These are phyloP conservation scores for Alternaria triticimaculans DNA, from an alignment of 2,329 filamentous ascomycete genomes.

Conservation along the genomic window DNA sequence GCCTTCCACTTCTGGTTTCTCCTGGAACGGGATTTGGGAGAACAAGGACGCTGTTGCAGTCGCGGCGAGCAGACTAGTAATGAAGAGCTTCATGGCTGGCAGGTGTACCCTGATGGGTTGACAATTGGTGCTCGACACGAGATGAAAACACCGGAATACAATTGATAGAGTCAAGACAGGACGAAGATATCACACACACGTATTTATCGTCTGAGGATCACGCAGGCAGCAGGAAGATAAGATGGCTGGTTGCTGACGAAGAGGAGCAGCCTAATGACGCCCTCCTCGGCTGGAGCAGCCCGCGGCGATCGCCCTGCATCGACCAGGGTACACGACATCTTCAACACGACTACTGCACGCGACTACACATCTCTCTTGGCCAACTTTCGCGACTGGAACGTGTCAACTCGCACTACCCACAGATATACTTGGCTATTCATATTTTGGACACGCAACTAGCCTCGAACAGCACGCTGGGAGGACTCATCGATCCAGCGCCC, in stretches of 20 bases:
- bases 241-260: not conserved
- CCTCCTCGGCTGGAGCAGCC: conserved; percentile 9
- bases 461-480: not conserved
- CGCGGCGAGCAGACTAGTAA: conserved; percentile 14
- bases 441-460: not conserved
- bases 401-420: conserved; percentile 3
- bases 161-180: not conserved
- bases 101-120: conserved; percentile 4
- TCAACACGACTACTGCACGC: conserved; percentile 11
- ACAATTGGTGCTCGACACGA: not conserved
- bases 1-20: conserved; percentile 33
- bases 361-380: not conserved
- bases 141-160: not conserved
- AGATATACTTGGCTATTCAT: not conserved
- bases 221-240: not conserved
- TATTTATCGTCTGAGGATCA: not conserved
- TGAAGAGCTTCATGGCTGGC: conserved; percentile 24
- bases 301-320: not conserved
- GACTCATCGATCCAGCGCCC: not conserved
- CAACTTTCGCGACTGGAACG: conserved; percentile 11
- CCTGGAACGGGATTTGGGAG: conserved; percentile 41
- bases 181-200: not conserved
- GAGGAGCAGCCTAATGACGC: not conserved
- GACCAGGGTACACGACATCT: not conserved
- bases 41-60: conserved; percentile 12